These are phyloP conservation scores for Mentha longifolia DNA, from an alignment of 257 asterid species.

Conservation along the genomic window DNA sequence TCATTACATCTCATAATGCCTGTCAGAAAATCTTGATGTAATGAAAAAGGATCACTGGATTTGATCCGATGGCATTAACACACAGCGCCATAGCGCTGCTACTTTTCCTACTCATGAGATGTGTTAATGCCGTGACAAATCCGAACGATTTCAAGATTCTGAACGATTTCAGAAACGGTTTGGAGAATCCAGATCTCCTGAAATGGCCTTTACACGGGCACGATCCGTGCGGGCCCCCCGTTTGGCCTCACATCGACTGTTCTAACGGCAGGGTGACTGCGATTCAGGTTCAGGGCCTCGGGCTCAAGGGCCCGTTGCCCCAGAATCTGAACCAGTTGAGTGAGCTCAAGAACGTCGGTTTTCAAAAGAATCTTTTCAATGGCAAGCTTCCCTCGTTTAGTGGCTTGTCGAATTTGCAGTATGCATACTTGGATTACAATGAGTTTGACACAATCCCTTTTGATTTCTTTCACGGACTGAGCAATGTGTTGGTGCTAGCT, in stretches of 20 bases:
- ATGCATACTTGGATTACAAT: conserved; percentile 61
- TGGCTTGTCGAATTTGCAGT: conserved; percentile 64
- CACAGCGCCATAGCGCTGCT: conserved; percentile 37
- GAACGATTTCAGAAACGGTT: conserved; percentile 56
- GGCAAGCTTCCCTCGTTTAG: conserved; percentile 66
- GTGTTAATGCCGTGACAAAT: conserved; percentile 48
- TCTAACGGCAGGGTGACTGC: conserved; percentile 66
- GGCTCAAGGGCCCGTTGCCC: conserved; percentile 71
- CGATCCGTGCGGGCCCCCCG: conserved; percentile 83
- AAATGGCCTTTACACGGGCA: conserved; percentile 62
- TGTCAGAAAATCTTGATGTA: conserved; percentile 27
- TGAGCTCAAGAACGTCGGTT: conserved; percentile 56
- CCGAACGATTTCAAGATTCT: conserved; percentile 67
- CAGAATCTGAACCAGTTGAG: conserved; percentile 59
- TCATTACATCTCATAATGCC: not conserved
- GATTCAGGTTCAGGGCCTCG: conserved; percentile 73
- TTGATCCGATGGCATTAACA: conserved; percentile 35
- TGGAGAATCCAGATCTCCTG: conserved; percentile 64
- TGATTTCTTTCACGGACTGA: conserved; percentile 68
- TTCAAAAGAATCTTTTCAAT: conserved; percentile 59
- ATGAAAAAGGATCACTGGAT: conserved; percentile 37
- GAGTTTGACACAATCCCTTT: conserved; percentile 65
- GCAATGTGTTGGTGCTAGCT: conserved; percentile 52
- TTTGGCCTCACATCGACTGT: conserved; percentile 73
- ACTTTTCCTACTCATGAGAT: conserved; percentile 29